Evolutionary conservation across 345 rosid species (phyloP), one percentile per base, ranked within the genome.

Genomic region (Schrenkiella parvula): DNA sequence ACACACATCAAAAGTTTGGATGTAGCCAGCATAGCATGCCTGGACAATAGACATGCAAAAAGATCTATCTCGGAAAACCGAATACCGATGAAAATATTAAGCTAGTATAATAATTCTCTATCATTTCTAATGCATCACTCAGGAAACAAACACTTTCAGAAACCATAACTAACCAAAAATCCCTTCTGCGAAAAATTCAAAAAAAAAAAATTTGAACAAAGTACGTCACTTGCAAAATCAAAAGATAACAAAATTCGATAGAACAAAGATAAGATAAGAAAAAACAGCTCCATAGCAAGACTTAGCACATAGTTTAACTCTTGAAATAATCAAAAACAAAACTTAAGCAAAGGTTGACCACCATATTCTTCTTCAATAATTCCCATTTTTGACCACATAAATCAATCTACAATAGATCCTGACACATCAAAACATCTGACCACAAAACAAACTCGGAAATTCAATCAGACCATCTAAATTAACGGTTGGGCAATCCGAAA

Each of bases 261-360:
- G 1, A 6, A 29, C 9, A 19, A n/a, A n/a, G 1, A 44, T 3
- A 3, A 44, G 10, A 12, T 25, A 47, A 52, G 1, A 52, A 26
- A 52, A 18, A 6, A 48, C 2, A 35, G 29, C 4, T 50, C 3
- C 26, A 23, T 1, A 19, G 39, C 22, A 61, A 38, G 31, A 39
- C 74, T 22, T 12, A 14, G 37, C 12, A 38, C 8, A 60, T 9
- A 39, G n/a, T 10, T 0, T 17, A 34, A 55, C 18, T 32, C 37
- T 32, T 34, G n/a, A 34, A 64, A 44, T 54, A 8, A 72, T 72
- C 29, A 73, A 57, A 66, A 57, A 4, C 19, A 46, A 46, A 55
- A 44, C 21, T 34, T 54, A 46, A 64, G 64, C 35, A 42, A 38
- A 35, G 25, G 29, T 38, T 66, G 41, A 28, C 32, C 57, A 59